These are phyloP conservation scores for Orbilia javanica DNA, from an alignment of 2,329 filamentous ascomycete genomes.

Conservation along the genomic window DNA sequence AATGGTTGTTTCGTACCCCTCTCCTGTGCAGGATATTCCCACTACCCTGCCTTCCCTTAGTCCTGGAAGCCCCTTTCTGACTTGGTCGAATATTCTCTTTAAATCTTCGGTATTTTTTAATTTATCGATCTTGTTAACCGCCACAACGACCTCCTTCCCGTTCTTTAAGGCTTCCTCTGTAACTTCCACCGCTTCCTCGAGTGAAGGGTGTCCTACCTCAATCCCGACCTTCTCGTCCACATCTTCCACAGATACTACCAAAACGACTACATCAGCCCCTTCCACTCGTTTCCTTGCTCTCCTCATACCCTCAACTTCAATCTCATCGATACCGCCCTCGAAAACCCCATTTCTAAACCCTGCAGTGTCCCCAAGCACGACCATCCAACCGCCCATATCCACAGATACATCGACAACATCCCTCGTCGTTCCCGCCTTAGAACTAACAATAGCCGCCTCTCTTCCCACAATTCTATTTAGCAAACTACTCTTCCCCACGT, in stretches of 20 bases:
- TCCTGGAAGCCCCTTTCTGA: conserved; percentile 19
- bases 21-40: conserved; percentile 48
- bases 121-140: conserved; percentile 75
- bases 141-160: conserved; percentile 69
- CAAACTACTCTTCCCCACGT: conserved; percentile 93
- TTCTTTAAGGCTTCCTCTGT: conserved; percentile 69
- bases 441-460: conserved; percentile 94
- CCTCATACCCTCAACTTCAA: conserved; percentile 91
- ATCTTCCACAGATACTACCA: conserved; percentile 79
- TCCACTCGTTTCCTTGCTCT: conserved; percentile 83
- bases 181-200: conserved; percentile 62
- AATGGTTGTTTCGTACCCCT: conserved; percentile 41
- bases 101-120: conserved; percentile 51
- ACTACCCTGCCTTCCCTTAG: conserved; percentile 29
- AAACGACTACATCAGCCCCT: conserved; percentile 86
- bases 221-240: conserved; percentile 62
- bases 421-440: conserved; percentile 90
- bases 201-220: conserved; percentile 32
- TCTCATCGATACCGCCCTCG: conserved; percentile 72
- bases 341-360: conserved; percentile 74
- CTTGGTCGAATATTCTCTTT: background rate
- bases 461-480: conserved; percentile 90
- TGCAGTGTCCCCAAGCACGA: conserved; percentile 94
- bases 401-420: conserved; percentile 93
- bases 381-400: conserved; percentile 89